phyloP scores from a whole-genome alignment of 2,329 filamentous ascomycete species.

The Fusarium sp. region DNA sequence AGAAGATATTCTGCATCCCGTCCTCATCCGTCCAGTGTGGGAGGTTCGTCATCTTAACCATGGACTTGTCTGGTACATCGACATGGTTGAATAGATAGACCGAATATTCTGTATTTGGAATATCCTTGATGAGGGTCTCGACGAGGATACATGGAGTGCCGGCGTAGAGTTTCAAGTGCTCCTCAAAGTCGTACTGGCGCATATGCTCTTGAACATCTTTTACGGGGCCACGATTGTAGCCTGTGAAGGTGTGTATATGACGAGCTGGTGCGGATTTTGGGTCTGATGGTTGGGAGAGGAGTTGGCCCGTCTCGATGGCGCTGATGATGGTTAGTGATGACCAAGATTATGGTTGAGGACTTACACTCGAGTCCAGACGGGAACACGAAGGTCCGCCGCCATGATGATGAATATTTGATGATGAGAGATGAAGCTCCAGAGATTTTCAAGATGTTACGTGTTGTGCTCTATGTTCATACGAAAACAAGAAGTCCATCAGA shows the following conservation, averaged over 20 bases:
- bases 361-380: not conserved
- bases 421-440: not conserved
- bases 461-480: not conserved
- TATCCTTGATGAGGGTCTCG: conserved; percentile 25
- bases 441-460: not conserved
- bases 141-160: conserved; percentile 4
- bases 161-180: not conserved
- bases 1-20: conserved; percentile 21
- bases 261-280: not conserved
- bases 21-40: conserved; percentile 11
- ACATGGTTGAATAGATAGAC: conserved; percentile 21
- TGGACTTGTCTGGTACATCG: conserved; percentile 1
- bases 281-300: not conserved
- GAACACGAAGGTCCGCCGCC: not conserved
- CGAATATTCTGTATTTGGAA: conserved; percentile 12
- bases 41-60: not conserved
- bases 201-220: not conserved
- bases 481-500: not conserved
- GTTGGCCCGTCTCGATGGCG: not conserved
- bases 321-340: not conserved
- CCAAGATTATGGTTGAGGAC: not conserved
- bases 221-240: not conserved
- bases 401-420: not conserved
- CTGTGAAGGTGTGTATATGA: not conserved
- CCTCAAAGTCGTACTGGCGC: not conserved